A percentile compares a stretch with the other conserved stretches of the same genome.
These are phyloP conservation scores for Malassezia yamatoensis DNA, from an alignment of 1,284 basidiomycete species.

Conservation along the genomic window DNA sequence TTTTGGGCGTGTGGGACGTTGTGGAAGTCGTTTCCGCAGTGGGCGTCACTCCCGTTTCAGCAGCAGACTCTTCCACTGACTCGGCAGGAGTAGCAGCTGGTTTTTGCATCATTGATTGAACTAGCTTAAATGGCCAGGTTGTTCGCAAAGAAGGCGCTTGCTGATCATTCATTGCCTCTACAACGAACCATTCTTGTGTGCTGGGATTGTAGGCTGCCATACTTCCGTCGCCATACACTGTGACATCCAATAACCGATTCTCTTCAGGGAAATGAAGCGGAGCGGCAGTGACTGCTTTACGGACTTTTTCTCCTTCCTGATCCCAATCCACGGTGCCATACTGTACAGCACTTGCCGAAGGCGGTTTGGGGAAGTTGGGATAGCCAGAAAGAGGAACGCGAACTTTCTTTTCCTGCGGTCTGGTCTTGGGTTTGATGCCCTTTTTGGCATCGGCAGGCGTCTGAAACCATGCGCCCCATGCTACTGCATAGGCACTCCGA, in stretches of 20 bases:
- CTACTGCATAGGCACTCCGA: conserved; percentile 27
- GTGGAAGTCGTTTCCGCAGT: not conserved
- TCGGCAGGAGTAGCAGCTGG: not conserved
- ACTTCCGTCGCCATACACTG: conserved; percentile 24
- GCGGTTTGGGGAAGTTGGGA: conserved; percentile 24
- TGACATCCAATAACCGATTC: conserved; percentile 26
- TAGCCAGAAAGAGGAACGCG: conserved; percentile 34
- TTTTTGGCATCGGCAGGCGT: conserved; percentile 9
- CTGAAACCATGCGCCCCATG: conserved; percentile 37
- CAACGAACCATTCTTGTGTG: conserved; percentile 23
- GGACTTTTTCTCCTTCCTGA: conserved; percentile 25
- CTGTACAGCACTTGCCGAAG: conserved; percentile 11
- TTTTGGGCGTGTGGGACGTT: not conserved
- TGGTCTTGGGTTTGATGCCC: not conserved
- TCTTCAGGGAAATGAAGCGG: conserved; percentile 7
- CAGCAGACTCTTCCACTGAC: not conserved
- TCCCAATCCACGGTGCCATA: conserved; percentile 33
- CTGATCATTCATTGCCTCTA: conserved; percentile 25
- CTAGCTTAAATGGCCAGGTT: conserved; percentile 27
- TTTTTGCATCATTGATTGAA: conserved; percentile 9
- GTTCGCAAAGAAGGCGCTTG: conserved; percentile 12
- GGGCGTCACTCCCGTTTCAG: not conserved
- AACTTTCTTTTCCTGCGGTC: conserved; percentile 33
- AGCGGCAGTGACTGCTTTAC: conserved; percentile 9
- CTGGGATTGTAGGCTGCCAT: conserved; percentile 24